Evolutionary conservation across 352 stramenopile genomes (phyloP), one percentile per base, ranked within the genome.

Genomic region (Peronospora destructor): DNA sequence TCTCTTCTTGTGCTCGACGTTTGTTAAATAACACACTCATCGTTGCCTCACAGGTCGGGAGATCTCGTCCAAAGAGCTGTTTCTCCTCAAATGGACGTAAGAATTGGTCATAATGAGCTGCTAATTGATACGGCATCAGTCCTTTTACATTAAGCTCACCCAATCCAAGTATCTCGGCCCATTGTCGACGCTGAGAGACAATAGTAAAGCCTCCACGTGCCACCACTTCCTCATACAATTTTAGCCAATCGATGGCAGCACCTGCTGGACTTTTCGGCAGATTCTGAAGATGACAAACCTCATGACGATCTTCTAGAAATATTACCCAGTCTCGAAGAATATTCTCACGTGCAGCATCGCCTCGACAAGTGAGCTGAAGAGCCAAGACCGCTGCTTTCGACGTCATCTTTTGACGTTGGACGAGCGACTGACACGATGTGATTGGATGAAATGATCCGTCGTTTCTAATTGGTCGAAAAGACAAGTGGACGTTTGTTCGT

Each of bases 171-270:
- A 80, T 71, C 32, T 78, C 64, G 4, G 58, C 2, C 81, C 81
- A 91, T 21, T 76, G 65, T 33, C 66, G 68, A 28, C 67, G 59
- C 43, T 82, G 64, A 2, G 69, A 81, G 14, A 84, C 72, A 34
- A 67, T 17, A 13, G 56, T 41, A 49, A 71, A 87, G 42, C 81
- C 81, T 43, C 81, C 77, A 23, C 70, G 71, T 46, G 64, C 61
- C 39, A 83, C 81, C 29, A 91, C 77, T 46, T 89, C 81, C 49
- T 91, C 81, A 61, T 91, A 91, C 45, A 91, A 60, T 34, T 78
- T 68, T 16, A 91, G 60, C 71, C 79, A 87, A 62, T 89, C 77
- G 54, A 91, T 82, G 1, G 63, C 14, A 25, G 56, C 61, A 38
- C 74, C 74, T 8, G 76, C 64, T 1, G 71, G 73, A 26, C 66